Evolutionary conservation across 805 yeast genomes (phyloP).

Genomic region (Ogataea allantospora): DNA sequence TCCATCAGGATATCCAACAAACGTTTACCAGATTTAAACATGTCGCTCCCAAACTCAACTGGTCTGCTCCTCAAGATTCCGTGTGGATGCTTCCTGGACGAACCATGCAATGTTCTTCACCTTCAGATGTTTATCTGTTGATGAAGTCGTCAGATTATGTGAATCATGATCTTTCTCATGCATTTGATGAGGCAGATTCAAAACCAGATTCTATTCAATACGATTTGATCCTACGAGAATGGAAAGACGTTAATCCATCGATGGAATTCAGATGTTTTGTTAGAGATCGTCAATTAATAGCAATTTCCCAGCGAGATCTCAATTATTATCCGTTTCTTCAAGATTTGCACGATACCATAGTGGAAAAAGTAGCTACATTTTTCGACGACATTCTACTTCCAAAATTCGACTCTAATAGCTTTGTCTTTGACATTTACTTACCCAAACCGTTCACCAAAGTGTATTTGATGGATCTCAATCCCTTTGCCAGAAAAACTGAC

Average conservation of each 20-base stretch:
- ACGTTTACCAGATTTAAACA: conserved; percentile 51
- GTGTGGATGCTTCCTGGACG: conserved; percentile 85
- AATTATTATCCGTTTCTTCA: conserved; percentile 74
- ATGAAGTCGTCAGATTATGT: conserved; percentile 86
- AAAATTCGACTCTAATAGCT: conserved; percentile 52
- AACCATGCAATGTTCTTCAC: conserved; percentile 65
- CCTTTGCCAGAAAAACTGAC: conserved; percentile 77
- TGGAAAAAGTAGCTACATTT: conserved; percentile 51
- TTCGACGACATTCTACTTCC: conserved; percentile 46
- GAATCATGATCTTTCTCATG: conserved; percentile 76
- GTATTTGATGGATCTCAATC: conserved; percentile 81
- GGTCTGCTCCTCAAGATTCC: conserved; percentile 97
- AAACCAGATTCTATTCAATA: conserved; percentile 29
- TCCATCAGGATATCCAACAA: conserved; percentile 52
- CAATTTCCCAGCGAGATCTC: conserved; percentile 81
- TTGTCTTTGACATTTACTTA: conserved; percentile 78
- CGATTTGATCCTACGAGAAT: conserved; percentile 76
- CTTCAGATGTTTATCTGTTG: conserved; percentile 75
- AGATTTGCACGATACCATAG: conserved; percentile 47
- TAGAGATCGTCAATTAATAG: conserved; percentile 58
- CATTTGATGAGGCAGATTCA: conserved; percentile 51
- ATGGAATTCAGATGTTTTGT: conserved; percentile 90
- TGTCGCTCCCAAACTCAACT: conserved; percentile 86
- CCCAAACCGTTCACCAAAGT: conserved; percentile 70
- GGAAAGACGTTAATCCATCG: conserved; percentile 85